These are phyloP conservation scores for Barnettozyma botsteinii DNA, from an alignment of 805 yeast genomes.

Conservation along the genomic window DNA sequence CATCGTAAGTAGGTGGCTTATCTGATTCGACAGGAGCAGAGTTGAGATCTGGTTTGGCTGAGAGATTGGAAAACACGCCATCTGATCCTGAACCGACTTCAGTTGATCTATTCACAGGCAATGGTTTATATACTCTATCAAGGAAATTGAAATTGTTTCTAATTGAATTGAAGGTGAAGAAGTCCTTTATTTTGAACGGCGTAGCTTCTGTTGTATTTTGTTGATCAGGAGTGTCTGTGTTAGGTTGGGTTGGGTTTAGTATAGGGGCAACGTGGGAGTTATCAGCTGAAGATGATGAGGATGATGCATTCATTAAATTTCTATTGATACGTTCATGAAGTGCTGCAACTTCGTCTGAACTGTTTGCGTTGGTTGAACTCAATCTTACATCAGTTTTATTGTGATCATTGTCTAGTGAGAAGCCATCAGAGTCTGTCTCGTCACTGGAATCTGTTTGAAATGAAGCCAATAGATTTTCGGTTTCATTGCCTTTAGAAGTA, in stretches of 20 bases:
- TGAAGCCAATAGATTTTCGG: conserved; percentile 1
- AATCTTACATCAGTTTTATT: conserved; percentile 1
- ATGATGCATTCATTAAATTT: conserved; percentile 2
- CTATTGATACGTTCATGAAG: conserved; percentile 7
- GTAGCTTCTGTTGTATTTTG: background rate
- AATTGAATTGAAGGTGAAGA: conserved; percentile 16
- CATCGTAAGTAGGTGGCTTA: conserved; percentile 83
- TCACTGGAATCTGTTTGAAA: conserved; percentile 5
- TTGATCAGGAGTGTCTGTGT: background rate
- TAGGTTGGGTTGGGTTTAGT: background rate
- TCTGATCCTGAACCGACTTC: conserved; percentile 42
- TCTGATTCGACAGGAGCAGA: conserved; percentile 35
- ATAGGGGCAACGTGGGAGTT: background rate
- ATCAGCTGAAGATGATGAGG: conserved; percentile 3
- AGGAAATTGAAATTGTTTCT: conserved; percentile 35
- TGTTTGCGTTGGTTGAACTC: background rate
- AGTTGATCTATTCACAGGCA: conserved; percentile 1
- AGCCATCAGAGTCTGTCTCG: conserved; percentile 2
- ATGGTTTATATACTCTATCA: conserved; percentile 30
- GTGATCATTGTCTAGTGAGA: background rate
- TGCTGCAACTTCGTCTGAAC: background rate
- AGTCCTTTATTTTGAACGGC: conserved; percentile 1
- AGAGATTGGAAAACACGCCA: conserved; percentile 88
- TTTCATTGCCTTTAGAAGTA: background rate
- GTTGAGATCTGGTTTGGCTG: conserved; percentile 73